phyloP scores from a whole-genome alignment of 257 asterid species.

The Fraxinus pennsylvanica region DNA sequence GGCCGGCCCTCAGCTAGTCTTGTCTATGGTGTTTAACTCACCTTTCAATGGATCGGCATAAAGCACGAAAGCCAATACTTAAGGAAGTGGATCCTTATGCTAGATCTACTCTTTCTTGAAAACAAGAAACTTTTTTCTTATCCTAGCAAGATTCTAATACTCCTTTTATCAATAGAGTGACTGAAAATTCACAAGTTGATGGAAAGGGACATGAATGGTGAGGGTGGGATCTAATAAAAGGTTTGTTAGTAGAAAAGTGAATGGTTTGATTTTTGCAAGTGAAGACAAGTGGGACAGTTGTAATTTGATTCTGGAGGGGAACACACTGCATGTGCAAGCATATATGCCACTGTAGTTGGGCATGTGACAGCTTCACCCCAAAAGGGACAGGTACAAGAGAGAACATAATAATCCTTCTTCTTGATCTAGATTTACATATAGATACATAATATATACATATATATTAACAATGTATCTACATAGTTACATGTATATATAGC shows the following conservation, averaged over 20 bases:
- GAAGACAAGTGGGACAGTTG: conserved; percentile 64
- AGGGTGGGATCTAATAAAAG: not conserved
- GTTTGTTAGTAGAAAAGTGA: conserved; percentile 6
- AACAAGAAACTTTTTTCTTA: not conserved
- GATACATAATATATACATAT: not conserved
- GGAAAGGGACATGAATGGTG: conserved; percentile 41
- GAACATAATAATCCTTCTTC: conserved; percentile 4
- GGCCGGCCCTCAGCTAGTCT: not conserved
- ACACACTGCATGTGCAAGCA: not conserved
- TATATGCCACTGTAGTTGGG: conserved; percentile 23
- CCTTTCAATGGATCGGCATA: not conserved
- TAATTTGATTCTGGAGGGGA: conserved; percentile 30
- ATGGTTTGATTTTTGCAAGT: conserved; percentile 24
- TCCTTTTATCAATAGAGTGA: not conserved
- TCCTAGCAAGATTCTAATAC: not conserved
- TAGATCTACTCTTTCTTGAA: not conserved
- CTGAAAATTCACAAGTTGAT: not conserved
- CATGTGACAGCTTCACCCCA: conserved; percentile 55
- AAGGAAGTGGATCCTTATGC: not conserved
- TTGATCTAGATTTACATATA: not conserved
- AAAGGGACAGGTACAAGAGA: conserved; percentile 29
- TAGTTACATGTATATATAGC: not conserved
- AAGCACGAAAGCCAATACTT: not conserved
- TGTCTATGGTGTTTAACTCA: not conserved
- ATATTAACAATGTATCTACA: no score